Conservation (phyloP, 208 protist genomes). For the Trypanosoma cruzi region DNA sequence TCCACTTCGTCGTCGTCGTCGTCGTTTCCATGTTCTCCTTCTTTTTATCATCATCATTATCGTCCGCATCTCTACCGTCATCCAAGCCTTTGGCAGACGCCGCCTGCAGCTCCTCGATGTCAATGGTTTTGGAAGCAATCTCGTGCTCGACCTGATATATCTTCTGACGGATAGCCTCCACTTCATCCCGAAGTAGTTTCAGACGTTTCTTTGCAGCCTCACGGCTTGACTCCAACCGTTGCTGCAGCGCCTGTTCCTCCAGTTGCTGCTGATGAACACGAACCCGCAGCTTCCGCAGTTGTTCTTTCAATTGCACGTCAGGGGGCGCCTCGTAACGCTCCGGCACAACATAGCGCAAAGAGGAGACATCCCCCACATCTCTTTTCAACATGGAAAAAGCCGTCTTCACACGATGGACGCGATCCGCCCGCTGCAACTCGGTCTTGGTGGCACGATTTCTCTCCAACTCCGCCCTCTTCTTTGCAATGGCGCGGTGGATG, state of each 20-base stretch:
- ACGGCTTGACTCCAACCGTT: not conserved
- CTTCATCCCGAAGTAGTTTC: not conserved
- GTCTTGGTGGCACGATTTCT: not conserved
- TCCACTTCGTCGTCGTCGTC: not conserved
- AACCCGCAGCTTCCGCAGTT: conserved; percentile 13
- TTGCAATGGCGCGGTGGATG: not conserved
- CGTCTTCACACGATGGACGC: conserved; percentile 14
- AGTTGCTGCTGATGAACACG: not conserved
- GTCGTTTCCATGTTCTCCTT: not conserved
- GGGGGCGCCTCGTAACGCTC: conserved; percentile 1
- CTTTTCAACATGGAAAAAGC: conserved; percentile 6
- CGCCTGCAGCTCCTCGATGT: conserved; percentile 6
- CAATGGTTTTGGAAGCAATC: not conserved
- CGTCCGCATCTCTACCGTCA: not conserved
- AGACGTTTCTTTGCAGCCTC: not conserved
- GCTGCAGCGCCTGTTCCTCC: conserved; percentile 12
- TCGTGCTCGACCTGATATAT: not conserved
- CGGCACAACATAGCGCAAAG: conserved; percentile 17
- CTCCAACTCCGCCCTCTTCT: conserved; percentile 1
- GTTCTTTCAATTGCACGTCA: not conserved
- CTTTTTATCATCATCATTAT: not conserved
- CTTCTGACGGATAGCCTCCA: not conserved
- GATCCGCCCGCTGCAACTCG: conserved; percentile 5
- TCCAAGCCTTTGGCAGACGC: not conserved
- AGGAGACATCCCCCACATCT: conserved; percentile 17